A percentile compares a stretch with the other conserved stretches of the same genome.
Evolutionary conservation across 2,329 filamentous ascomycete species (phyloP).

Genomic region (Metarhizium anisopliae): DNA sequence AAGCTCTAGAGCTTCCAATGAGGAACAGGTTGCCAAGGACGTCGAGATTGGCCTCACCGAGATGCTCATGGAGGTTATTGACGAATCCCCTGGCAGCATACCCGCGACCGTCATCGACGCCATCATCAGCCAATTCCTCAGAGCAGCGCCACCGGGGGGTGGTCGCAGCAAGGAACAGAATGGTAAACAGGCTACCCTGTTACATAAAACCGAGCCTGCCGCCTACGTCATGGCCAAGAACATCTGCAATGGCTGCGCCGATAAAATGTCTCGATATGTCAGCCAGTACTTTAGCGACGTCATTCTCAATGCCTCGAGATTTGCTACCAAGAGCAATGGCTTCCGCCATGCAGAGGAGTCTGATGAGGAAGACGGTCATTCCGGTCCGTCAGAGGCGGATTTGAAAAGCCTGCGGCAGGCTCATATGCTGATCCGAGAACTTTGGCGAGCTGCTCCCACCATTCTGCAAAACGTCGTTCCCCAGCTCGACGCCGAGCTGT

Average conservation of each 20-base stretch:
- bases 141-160: conserved; percentile 65
- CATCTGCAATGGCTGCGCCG: conserved; percentile 78
- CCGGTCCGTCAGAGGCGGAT: conserved; percentile 70
- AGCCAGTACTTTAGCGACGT: conserved; percentile 97
- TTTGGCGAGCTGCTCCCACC: conserved; percentile 85
- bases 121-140: conserved; percentile 90
- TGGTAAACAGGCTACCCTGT: conserved; percentile 70
- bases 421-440: conserved; percentile 77
- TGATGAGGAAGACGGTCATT: conserved; percentile 50
- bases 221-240: conserved; percentile 96
- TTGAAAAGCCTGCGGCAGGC: conserved; percentile 83
- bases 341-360: conserved; percentile 52
- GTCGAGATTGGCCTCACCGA: conserved; percentile 89
- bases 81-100: conserved; percentile 66
- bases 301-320: conserved; percentile 74
- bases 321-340: conserved; percentile 45
- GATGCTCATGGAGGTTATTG: conserved; percentile 75
- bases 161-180: conserved; percentile 56
- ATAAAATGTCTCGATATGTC: conserved; percentile 91
- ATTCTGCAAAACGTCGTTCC: conserved; percentile 90
- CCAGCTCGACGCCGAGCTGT: conserved; percentile 85
- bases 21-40: conserved; percentile 82
- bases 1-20: conserved; percentile 62
- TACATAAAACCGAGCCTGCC: conserved; percentile 80
- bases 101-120: conserved; percentile 80